Percentiles rank a stretch among this genome's conserved stretches.
Conservation (phyloP, 2,329 filamentous ascomycete genomes). For the Apiospora saccharicola region DNA sequence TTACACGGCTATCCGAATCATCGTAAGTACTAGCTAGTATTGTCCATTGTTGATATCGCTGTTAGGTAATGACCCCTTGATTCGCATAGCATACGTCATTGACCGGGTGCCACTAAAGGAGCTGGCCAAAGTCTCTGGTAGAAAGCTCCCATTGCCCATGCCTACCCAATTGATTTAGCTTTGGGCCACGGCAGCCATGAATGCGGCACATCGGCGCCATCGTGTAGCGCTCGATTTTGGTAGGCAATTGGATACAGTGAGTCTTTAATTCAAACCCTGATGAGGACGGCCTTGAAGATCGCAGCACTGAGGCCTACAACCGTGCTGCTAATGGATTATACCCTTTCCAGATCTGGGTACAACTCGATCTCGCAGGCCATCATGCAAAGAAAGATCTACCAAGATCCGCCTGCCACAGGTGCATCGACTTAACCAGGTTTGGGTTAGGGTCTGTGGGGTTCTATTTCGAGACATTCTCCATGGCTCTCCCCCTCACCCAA, state of each 20-base stretch:
- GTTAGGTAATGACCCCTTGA: constrained; percentile 23
- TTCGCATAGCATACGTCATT: constrained; percentile 22
- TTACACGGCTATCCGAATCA: background rate
- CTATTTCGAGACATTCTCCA: background rate
- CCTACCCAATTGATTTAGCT: background rate
- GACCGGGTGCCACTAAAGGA: constrained; percentile 6
- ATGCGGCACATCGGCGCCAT: background rate
- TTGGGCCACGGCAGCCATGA: background rate
- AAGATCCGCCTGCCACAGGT: background rate
- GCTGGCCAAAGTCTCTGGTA: background rate
- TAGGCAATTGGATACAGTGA: no score
- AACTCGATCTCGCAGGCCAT: background rate
- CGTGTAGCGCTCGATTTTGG: no score
- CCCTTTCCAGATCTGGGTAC: constrained; percentile 2
- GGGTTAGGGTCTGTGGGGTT: background rate
- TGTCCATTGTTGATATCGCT: background rate
- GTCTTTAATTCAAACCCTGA: background rate
- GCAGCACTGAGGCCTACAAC: background rate
- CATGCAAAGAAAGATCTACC: background rate
- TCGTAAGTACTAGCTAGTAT: background rate
- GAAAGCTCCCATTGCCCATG: no score
- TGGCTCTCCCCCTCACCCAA: no score
- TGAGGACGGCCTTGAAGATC: background rate
- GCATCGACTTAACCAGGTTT: background rate
- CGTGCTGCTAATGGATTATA: background rate